Evolutionary conservation across 176 grass and related monocot genomes (phyloP).

Genomic region (Puya raimondii): DNA sequence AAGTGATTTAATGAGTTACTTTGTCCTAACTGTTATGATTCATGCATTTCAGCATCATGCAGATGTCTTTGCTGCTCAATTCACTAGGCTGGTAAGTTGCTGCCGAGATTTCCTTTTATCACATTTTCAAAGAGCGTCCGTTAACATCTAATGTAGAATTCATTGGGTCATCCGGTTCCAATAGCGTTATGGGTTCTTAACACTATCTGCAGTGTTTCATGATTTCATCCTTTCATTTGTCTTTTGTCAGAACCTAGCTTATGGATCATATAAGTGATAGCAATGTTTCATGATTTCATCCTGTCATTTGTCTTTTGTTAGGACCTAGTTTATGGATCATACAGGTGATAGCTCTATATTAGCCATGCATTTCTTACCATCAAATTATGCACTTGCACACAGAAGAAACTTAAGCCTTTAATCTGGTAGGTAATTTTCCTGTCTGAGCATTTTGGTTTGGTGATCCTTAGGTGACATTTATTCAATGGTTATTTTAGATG

Average conservation of each 20-base stretch:
- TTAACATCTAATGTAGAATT: background rate
- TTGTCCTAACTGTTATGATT: slow-evolving; percentile 9
- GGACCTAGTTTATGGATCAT: background rate
- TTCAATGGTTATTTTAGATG: background rate
- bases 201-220: too few species aligned
- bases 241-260: too few species aligned
- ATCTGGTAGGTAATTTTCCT: background rate
- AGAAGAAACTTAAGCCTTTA: background rate
- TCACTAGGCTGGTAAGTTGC: slow-evolving; percentile 35
- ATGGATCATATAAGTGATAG: background rate
- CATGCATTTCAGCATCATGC: slow-evolving; percentile 40
- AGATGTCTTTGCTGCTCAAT: slow-evolving; percentile 46
- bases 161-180: background rate
- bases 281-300: background rate
- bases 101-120: background rate
- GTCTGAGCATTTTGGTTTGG: background rate
- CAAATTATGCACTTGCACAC: too few species aligned
- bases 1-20: background rate
- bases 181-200: too few species aligned
- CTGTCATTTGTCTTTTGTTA: background rate
- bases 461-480: background rate
- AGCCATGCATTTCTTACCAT: too few species aligned
- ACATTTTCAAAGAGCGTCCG: background rate
- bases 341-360: background rate
- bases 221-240: too few species aligned